These are phyloP conservation scores for Diospyros kaki DNA, from an alignment of 148 eudicot genomes.

Conservation along the genomic window DNA sequence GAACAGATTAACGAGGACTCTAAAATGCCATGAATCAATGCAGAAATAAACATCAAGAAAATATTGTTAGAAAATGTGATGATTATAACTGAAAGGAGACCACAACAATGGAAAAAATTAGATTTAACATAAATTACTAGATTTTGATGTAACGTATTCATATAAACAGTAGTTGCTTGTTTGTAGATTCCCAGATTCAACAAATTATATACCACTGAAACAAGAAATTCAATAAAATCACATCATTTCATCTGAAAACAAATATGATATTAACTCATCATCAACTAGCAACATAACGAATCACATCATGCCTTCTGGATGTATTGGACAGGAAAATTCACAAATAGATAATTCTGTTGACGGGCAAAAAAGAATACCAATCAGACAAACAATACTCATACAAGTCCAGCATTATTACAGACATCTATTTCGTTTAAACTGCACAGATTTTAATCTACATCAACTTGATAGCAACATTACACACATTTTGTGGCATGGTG, in stretches of 20 bases:
- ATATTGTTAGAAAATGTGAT: too few species aligned
- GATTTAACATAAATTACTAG: too few species aligned
- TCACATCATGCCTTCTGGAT: neutral
- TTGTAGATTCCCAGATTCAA: neutral
- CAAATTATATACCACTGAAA: neutral
- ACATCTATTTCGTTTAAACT: neutral
- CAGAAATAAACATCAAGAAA: too few species aligned
- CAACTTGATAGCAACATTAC: neutral
- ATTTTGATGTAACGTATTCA: too few species aligned
- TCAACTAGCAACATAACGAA: neutral
- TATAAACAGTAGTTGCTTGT: neutral
- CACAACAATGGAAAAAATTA: too few species aligned
- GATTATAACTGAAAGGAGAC: too few species aligned
- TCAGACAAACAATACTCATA: too few species aligned
- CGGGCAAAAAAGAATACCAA: too few species aligned
- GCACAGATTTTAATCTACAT: slow-evolving; percentile 8
- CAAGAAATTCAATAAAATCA: neutral
- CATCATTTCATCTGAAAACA: neutral
- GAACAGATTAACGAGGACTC: too few species aligned
- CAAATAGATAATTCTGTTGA: neutral
- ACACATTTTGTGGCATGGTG: neutral
- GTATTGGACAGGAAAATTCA: neutral
- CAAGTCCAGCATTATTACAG: too few species aligned
- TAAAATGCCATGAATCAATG: too few species aligned
- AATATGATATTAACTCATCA: neutral